Evolutionary conservation across 495 filamentous ascomycete species (phyloP), one percentile per base, ranked within the genome.

Genomic region (Thermochaetoides thermophila): DNA sequence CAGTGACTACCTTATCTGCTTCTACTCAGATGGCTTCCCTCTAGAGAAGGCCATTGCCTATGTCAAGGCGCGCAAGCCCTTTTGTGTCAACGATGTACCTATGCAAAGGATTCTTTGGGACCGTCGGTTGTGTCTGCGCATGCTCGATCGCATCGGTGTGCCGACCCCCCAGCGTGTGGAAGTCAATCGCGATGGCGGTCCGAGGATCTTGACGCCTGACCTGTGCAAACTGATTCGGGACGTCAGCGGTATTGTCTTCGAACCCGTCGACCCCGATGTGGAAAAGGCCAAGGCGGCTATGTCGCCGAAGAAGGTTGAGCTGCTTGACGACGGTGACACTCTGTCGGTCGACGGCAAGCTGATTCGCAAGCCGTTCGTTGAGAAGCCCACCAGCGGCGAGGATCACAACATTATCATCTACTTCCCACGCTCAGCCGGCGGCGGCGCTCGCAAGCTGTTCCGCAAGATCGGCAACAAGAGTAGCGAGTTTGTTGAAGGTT

Each of bases 41-140:
- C 60, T 99, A 20, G 86, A 99, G 29, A 99, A 96, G 53, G 91
- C 89, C 4, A 91, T 96, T 46, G 80, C 84, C 10, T 99, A 99
- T 54, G 79, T 81, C 27, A 78, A 78, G 39, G 68, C 92, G 7
- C 76, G 89, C 24, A 93, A 87, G 49, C 91, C 89, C 8, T 94
- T 93, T 39, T 93, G 85, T 50, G 82, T 99, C 49, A 99, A 99
- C 56, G 87, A 99, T 46, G 58, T 99, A 31, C 82, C 82, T 3
- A 95, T 99, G 89, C 89, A 99, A 55, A 91, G 89, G 60, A 75
- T 99, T 12, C 61, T 99, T 13, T 99, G 89, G 89, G 89, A 99
- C 57, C 74, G 89, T 17, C 75, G 89, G 26, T 62, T 95, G 12
- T 95, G 89, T 39, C 63, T 99, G 28, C 71, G 65, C 24, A 79